phyloP scores from a whole-genome alignment of 306 rosid genomes.

The Cucurbita pepo region DNA sequence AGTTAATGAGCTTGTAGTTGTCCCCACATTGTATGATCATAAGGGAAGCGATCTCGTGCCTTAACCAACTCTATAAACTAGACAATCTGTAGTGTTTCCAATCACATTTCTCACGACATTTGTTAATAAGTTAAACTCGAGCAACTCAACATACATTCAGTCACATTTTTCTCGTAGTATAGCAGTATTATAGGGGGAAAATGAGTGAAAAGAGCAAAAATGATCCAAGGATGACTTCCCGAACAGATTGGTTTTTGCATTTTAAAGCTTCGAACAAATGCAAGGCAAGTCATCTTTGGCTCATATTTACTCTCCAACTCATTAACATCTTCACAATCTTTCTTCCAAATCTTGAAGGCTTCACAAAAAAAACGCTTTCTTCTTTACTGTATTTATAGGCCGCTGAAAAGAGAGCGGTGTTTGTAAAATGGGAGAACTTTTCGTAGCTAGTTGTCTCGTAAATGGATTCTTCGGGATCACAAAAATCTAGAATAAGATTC shows the following conservation, averaged over 20 bases:
- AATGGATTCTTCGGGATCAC: not conserved
- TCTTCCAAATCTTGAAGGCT: not conserved
- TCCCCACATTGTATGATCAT: no score
- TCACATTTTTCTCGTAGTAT: no score
- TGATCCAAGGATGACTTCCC: not conserved
- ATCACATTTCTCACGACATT: no score
- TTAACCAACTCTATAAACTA: no score
- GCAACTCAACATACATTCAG: no score
- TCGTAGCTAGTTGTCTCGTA: no score
- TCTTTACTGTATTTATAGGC: not conserved
- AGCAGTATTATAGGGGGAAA: no score
- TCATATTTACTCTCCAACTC: slow-evolving; percentile 6
- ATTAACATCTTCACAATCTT: not conserved
- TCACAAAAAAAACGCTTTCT: not conserved
- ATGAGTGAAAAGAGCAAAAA: not conserved
- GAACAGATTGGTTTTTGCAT: not conserved
- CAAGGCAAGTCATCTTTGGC: slow-evolving; percentile 6
- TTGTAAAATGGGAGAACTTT: not conserved
- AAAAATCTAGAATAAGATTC: not conserved
- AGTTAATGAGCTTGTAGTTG: no score
- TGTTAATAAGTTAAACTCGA: no score
- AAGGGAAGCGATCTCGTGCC: no score
- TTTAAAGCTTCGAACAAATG: not conserved
- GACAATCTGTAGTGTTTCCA: no score
- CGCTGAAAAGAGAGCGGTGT: not conserved